Base-by-base conservation (phyloP, 495 filamentous ascomycete species). In the Podospora pseudopauciseta region DNA sequence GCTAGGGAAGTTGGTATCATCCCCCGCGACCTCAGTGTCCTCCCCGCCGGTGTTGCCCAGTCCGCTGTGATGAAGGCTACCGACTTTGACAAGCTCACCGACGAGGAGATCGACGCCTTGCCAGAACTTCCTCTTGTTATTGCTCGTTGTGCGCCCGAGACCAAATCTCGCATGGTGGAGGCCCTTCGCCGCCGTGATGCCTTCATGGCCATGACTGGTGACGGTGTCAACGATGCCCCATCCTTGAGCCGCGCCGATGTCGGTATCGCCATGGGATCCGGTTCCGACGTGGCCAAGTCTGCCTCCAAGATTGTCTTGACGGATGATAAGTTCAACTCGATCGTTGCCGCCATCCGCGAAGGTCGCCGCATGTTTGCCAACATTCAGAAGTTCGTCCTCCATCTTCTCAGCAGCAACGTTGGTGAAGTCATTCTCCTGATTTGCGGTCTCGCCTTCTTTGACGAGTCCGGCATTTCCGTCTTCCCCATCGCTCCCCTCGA, bases 261-360 rank as follows among this genome's bases (percentile, higher is more conserved):
- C 7, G 92, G 92, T 30, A 95, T 95, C 67, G 92, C 91, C 23
- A 94, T 94, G 91, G 92, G 91, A 16, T 86, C 89, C 58, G 93
- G 93, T 4, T 93, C 90, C 27, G 93, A 96, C 69, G 93, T 96
- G n/a, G 93, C 93, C 28, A 96, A 94, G 75, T 91, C 90, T 44
- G 92, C 92, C 2, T 88, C 92, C 4, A 92, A 94, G 75, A 93
- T 96, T 74, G 91, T 96, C 13, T 80, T 96, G 23, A 94, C 92
- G 0, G 91, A 95, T 76, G 93, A 96, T 77, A 94, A 96, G 76
- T 95, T 95, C 77, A 89, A 91, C 34, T 88, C 85, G 15, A 93
- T 93, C 70, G 88, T 92, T 3, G 88, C 86, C 26, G 90, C 89
- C 5, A 87, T 92, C 67, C 85, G 88, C 64, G 90, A 93, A 75